Conservation (phyloP, 257 asterid species). For the Solanum ossicruentum region DNA sequence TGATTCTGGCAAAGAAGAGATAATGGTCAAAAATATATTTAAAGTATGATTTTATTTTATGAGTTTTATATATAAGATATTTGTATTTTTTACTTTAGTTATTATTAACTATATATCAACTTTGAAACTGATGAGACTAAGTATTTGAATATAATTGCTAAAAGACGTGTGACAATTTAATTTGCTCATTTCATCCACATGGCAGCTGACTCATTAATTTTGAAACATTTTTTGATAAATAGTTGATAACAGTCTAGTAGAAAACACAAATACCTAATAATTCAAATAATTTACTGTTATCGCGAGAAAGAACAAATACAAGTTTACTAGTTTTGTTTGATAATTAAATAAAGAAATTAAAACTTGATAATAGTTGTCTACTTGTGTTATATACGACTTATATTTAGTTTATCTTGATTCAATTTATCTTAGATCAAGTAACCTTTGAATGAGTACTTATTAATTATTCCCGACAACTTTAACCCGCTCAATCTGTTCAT, state of each 20-base stretch:
- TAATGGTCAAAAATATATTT: not conserved
- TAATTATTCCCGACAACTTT: not conserved
- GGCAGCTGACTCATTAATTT: not conserved
- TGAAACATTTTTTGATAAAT: no score
- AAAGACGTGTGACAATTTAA: not conserved
- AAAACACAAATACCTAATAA: no score
- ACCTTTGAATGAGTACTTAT: not conserved
- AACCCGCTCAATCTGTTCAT: not conserved
- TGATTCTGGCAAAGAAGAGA: not conserved
- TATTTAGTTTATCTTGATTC: not conserved
- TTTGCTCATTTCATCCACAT: not conserved
- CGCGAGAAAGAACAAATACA: not conserved
- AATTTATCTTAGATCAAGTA: not conserved
- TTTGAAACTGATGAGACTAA: not conserved
- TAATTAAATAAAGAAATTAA: not conserved
- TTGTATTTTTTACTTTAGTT: not conserved
- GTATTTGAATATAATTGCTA: not conserved
- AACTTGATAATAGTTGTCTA: not conserved
- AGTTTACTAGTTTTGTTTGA: not conserved
- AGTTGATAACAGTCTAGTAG: not conserved
- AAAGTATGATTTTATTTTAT: no score
- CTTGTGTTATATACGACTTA: not conserved
- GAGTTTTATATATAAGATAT: no score
- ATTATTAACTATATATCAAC: not conserved
- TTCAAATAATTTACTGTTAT: not conserved